These are phyloP conservation scores for Spergularia bocconei DNA, from an alignment of 148 eudicot genomes.

Conservation along the genomic window DNA sequence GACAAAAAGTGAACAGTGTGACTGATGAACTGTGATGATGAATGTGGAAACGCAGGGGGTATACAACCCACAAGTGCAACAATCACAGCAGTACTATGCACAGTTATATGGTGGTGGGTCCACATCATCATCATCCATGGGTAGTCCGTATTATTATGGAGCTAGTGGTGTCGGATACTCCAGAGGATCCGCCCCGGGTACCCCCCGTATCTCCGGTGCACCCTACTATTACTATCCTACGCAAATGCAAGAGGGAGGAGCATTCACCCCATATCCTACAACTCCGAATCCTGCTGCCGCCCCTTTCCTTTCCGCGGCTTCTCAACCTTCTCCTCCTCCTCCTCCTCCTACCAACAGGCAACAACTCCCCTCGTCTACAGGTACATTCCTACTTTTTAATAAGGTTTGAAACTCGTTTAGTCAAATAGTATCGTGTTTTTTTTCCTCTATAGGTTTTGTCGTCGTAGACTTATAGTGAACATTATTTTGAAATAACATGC, in stretches of 20 bases:
- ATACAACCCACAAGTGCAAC: slow-evolving; percentile 64
- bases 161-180: slow-evolving; percentile 33
- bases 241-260: background rate
- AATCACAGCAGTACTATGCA: slow-evolving; percentile 62
- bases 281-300: slow-evolving; percentile 16
- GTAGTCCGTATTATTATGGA: slow-evolving; percentile 49
- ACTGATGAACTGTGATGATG: background rate
- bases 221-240: slow-evolving; percentile 33
- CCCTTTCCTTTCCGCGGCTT: background rate
- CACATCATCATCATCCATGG: slow-evolving; percentile 36
- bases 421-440: too few relatives aligned
- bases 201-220: slow-evolving; percentile 26
- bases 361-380: slow-evolving; percentile 25
- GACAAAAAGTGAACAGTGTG: background rate
- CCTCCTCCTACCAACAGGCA: slow-evolving; percentile 9
- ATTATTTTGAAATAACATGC: too few relatives aligned
- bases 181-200: slow-evolving; percentile 40
- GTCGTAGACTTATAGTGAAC: too few relatives aligned
- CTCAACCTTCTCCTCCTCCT: slow-evolving; percentile 8
- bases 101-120: slow-evolving; percentile 47
- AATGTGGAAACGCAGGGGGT: slow-evolving; percentile 35
- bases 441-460: too few relatives aligned
- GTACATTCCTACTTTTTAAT: background rate
- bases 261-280: slow-evolving; percentile 3
- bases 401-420: too few relatives aligned